Conservation (phyloP, 2,329 filamentous ascomycete genomes). For the Macrophomina phaseolina region DNA sequence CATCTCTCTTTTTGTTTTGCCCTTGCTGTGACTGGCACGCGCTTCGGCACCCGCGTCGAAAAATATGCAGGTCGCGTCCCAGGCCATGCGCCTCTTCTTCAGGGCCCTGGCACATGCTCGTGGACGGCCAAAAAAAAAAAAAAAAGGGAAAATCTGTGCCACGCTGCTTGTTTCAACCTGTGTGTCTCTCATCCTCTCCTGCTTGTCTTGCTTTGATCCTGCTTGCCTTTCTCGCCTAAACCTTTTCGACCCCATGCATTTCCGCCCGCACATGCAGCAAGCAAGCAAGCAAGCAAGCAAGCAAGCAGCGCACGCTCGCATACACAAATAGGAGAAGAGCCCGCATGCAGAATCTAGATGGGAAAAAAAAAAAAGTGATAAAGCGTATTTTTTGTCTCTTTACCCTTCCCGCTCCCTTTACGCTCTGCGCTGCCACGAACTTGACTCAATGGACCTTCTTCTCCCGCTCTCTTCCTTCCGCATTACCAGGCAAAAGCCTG, state of each 20-base stretch:
- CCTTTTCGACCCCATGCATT: neutral
- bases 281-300: too few species aligned
- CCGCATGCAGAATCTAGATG: too few species aligned
- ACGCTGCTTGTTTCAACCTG: too few species aligned
- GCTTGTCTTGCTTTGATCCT: neutral
- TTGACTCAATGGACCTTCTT: too few species aligned
- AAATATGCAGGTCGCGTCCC: constrained; percentile 6
- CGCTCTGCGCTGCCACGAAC: too few species aligned
- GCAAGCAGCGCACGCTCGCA: neutral
- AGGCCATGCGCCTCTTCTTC: constrained; percentile 7
- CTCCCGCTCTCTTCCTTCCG: too few species aligned
- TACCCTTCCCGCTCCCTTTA: neutral
- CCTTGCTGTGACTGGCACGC: constrained; percentile 2
- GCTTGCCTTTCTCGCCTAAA: constrained; percentile 11
- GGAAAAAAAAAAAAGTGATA: neutral
- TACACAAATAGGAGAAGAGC: neutral
- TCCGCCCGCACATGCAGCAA: neutral
- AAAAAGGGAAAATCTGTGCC: neutral
- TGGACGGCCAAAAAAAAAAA: too few species aligned
- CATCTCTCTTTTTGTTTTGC: neutral
- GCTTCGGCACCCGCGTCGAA: neutral
- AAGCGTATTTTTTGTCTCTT: neutral
- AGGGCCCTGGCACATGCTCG: constrained; percentile 6
- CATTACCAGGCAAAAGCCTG: too few species aligned
- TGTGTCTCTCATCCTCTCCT: too few species aligned